Percentiles rank a stretch among this genome's conserved stretches.
Evolutionary conservation across 2,329 filamentous ascomycete species (phyloP).

Genomic region (Penicillium brasilianum): DNA sequence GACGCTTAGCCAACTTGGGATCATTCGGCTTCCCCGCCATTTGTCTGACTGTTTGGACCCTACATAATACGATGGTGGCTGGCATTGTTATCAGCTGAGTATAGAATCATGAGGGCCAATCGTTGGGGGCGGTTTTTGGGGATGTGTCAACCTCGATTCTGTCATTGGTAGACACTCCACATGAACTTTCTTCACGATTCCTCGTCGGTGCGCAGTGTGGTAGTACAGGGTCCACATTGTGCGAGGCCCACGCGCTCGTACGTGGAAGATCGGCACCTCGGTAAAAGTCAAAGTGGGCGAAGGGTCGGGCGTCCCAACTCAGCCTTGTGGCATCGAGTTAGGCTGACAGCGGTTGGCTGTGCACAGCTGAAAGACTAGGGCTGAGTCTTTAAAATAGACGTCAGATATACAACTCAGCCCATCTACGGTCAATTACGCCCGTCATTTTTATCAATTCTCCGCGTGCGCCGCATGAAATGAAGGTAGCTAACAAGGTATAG

Average conservation of each 20-base stretch:
- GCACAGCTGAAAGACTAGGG: background rate
- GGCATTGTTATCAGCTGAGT: background rate
- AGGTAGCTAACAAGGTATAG: background rate
- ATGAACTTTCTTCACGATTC: background rate
- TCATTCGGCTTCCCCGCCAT: conserved; percentile 6
- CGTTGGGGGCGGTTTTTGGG: background rate
- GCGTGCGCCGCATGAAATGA: background rate
- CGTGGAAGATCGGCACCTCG: background rate
- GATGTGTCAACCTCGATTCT: background rate
- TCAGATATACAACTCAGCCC: background rate
- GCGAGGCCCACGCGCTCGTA: background rate
- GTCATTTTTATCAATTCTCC: background rate
- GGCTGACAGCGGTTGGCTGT: conserved; percentile 1
- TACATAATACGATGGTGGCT: conserved; percentile 1
- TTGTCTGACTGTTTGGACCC: conserved; percentile 1
- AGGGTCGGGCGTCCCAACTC: too few relatives aligned
- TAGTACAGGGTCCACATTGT: background rate
- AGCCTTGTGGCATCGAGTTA: background rate
- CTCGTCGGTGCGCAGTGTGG: background rate
- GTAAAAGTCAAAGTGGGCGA: background rate
- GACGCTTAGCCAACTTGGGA: conserved; percentile 7
- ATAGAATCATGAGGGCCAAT: background rate
- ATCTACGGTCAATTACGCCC: background rate
- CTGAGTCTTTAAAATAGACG: background rate
- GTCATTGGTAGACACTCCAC: background rate